Percentiles rank a stretch among this genome's conserved stretches.
Evolutionary conservation across 2,329 filamentous ascomycete species (phyloP).

Genomic region (Didymella sp.): DNA sequence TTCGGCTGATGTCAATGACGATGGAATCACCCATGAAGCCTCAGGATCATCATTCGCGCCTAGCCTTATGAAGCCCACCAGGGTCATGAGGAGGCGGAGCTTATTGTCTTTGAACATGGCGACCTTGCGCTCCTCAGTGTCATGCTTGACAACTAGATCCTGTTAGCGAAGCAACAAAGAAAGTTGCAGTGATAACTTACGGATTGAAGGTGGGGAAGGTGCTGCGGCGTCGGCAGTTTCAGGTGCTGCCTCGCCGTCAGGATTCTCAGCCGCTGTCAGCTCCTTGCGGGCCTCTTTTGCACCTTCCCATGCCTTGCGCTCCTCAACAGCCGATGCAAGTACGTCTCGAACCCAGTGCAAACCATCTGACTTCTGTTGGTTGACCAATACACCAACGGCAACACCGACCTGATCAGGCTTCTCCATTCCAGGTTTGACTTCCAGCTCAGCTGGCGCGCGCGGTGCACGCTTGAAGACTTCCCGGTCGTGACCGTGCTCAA

Average conservation of each 20-base stretch:
- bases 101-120: slow-evolving; percentile 91
- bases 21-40: slow-evolving; percentile 79
- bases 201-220: slow-evolving; percentile 55
- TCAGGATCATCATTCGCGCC: slow-evolving; percentile 75
- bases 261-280: slow-evolving; percentile 43
- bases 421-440: slow-evolving; percentile 76
- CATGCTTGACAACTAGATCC: slow-evolving; percentile 56
- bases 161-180: slow-evolving; percentile 30
- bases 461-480: slow-evolving; percentile 71
- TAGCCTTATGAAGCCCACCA: slow-evolving; percentile 72
- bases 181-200: slow-evolving; percentile 27
- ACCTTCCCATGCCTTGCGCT: slow-evolving; percentile 80
- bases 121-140: slow-evolving; percentile 69
- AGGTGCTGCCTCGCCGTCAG: slow-evolving; percentile 33
- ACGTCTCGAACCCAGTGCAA: slow-evolving; percentile 83
- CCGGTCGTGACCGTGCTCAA: slow-evolving; percentile 89
- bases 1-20: slow-evolving; percentile 66
- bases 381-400: slow-evolving; percentile 78
- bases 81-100: slow-evolving; percentile 81
- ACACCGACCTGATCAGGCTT: slow-evolving; percentile 74
- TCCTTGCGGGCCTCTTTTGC: slow-evolving; percentile 67
- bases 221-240: slow-evolving; percentile 46
- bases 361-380: slow-evolving; percentile 77
- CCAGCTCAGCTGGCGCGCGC: slow-evolving; percentile 78
- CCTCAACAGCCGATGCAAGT: slow-evolving; percentile 70